phyloP scores from a whole-genome alignment of 140 eudicot genomes.

The Flaveria floridana region DNA sequence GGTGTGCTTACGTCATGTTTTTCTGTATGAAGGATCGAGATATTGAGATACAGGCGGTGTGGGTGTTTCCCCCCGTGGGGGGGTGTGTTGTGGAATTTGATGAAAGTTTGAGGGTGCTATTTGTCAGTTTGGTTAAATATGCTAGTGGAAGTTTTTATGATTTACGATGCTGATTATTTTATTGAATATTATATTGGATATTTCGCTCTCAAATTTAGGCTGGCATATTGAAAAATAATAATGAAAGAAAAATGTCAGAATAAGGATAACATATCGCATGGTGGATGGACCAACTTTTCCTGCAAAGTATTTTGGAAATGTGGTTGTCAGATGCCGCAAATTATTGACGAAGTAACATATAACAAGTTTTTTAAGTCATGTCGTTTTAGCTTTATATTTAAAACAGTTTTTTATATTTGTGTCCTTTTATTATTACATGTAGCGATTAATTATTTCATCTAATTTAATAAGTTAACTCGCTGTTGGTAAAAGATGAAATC shows the following conservation, averaged over 20 bases:
- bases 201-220: conserved; percentile 38
- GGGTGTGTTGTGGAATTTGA: conserved; percentile 40
- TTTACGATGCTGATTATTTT: conserved; percentile 29
- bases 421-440: background rate
- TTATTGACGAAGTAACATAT: conserved; percentile 30
- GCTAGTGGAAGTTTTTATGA: conserved; percentile 36
- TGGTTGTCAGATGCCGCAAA: conserved; percentile 34
- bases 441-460: background rate
- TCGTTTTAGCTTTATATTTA: background rate
- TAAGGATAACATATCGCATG: conserved; percentile 24
- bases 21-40: conserved; percentile 19
- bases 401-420: background rate
- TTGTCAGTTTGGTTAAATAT: conserved; percentile 45
- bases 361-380: conserved; percentile 11
- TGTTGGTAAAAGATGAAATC: background rate
- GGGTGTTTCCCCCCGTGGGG: conserved; percentile 18
- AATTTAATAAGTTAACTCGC: too few relatives aligned
- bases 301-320: conserved; percentile 28
- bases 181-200: conserved; percentile 10
- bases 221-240: conserved; percentile 30
- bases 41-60: background rate
- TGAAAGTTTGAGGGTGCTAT: conserved; percentile 39
- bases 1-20: conserved; percentile 32
- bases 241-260: conserved; percentile 25
- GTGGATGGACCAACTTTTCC: conserved; percentile 43